phyloP scores from a whole-genome alignment of 805 yeast species.

The Candida hungchunana region DNA sequence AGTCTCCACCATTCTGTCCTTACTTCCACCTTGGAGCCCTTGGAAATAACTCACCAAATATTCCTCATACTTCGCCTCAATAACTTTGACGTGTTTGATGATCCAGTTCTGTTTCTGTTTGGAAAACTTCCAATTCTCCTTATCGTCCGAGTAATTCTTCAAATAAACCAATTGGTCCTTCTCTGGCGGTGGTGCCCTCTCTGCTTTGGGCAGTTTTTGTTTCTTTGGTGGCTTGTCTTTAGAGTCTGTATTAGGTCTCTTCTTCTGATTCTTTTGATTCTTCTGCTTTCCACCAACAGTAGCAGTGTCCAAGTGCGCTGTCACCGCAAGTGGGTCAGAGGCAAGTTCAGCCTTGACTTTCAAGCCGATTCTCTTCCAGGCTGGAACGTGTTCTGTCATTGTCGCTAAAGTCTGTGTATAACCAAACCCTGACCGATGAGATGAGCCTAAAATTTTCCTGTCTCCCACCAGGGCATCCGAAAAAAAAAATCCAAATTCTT shows the following conservation, averaged over 20 bases:
- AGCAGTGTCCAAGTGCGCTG: conserved; percentile 42
- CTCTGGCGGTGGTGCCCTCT: conserved; percentile 69
- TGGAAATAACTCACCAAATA: conserved; percentile 48
- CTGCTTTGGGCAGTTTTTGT: conserved; percentile 60
- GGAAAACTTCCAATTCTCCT: conserved; percentile 72
- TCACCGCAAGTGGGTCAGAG: conserved; percentile 41
- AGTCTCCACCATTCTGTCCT: conserved; percentile 49
- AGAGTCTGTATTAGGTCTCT: conserved; percentile 13
- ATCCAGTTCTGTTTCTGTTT: conserved; percentile 88
- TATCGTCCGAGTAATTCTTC: conserved; percentile 51
- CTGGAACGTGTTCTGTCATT: conserved; percentile 48
- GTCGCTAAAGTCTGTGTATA: neutral
- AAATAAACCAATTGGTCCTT: conserved; percentile 69
- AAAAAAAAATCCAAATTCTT: conserved; percentile 2
- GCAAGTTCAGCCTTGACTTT: conserved; percentile 46
- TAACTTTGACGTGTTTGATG: conserved; percentile 51
- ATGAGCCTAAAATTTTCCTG: conserved; percentile 8
- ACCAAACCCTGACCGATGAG: conserved; percentile 1
- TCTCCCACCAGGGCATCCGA: neutral
- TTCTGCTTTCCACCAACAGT: conserved; percentile 39
- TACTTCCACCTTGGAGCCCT: conserved; percentile 69
- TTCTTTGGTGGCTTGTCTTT: conserved; percentile 60
- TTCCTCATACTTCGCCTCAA: conserved; percentile 49
- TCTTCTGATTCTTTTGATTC: conserved; percentile 36
- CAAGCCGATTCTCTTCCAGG: conserved; percentile 79